phyloP scores from a whole-genome alignment of 108 stramenopile species.

The Mayamaea pseudoterrestris region DNA sequence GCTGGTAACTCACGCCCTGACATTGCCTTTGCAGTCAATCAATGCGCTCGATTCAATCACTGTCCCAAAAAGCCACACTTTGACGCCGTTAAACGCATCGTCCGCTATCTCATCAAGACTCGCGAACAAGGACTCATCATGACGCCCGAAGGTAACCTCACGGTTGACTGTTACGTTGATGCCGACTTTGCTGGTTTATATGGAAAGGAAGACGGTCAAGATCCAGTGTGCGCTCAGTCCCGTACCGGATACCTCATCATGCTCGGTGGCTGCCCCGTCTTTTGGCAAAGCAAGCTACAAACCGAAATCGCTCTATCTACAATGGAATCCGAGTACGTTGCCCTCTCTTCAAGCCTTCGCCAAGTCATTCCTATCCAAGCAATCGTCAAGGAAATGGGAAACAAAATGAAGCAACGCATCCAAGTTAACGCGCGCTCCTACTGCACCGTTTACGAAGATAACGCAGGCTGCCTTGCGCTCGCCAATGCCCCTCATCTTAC shows the following conservation, averaged over 20 bases:
- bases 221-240: background rate
- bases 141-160: background rate
- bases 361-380: slow-evolving; percentile 11
- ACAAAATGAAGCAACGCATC: background rate
- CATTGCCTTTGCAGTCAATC: slow-evolving; percentile 7
- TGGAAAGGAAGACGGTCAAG: slow-evolving; percentile 7
- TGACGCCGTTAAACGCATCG: slow-evolving; percentile 15
- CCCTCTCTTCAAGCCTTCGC: slow-evolving; percentile 3
- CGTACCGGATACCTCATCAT: slow-evolving; percentile 3
- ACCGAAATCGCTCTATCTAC: background rate
- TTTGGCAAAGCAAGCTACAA: background rate
- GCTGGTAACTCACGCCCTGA: slow-evolving; percentile 9
- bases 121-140: slow-evolving; percentile 19
- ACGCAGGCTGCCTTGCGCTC: slow-evolving; percentile 4
- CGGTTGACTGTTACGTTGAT: slow-evolving; percentile 24
- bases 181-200: slow-evolving; percentile 33
- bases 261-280: slow-evolving; percentile 1
- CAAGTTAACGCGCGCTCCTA: background rate
- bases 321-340: slow-evolving; percentile 5
- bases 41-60: slow-evolving; percentile 13
- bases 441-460: slow-evolving; percentile 25
- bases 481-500: slow-evolving; percentile 18
- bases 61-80: slow-evolving; percentile 9
- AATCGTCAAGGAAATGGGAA: background rate
- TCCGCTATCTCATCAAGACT: slow-evolving; percentile 18